Percentiles rank a stretch among this genome's conserved stretches.
Evolutionary conservation across 257 asterid genomes (phyloP).

Genomic region (Misopates orontium): DNA sequence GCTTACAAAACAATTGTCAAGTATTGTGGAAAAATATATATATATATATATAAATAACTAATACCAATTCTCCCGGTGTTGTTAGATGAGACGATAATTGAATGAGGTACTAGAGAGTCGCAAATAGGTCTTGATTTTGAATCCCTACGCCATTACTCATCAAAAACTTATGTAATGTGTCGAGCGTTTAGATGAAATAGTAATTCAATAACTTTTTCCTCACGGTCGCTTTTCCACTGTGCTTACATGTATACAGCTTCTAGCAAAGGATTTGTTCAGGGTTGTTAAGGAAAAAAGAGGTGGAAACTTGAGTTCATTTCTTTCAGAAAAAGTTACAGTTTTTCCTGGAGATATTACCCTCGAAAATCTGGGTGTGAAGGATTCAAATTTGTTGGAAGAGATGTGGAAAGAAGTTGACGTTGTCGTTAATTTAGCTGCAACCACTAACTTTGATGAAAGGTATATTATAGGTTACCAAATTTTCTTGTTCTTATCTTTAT

Average conservation of each 20-base stretch:
- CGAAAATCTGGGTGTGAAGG: constrained; percentile 74
- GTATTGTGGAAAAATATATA: too few species aligned
- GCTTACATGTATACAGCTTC: constrained; percentile 37
- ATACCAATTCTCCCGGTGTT: too few species aligned
- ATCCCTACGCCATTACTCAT: too few species aligned
- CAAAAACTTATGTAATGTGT: too few species aligned
- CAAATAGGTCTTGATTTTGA: too few species aligned
- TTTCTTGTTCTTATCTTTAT: background rate
- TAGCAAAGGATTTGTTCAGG: constrained; percentile 68
- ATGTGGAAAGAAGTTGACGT: constrained; percentile 73
- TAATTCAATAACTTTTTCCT: too few species aligned
- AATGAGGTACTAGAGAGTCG: too few species aligned
- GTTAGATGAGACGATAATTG: too few species aligned
- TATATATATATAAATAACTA: too few species aligned
- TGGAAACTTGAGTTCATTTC: constrained; percentile 33
- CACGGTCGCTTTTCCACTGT: too few species aligned
- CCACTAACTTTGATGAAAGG: constrained; percentile 93
- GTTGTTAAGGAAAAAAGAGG: constrained; percentile 64
- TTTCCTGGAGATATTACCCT: constrained; percentile 78
- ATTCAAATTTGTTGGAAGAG: constrained; percentile 48
- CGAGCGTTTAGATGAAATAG: too few species aligned
- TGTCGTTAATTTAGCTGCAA: constrained; percentile 88
- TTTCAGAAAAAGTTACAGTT: constrained; percentile 50
- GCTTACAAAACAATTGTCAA: too few species aligned
- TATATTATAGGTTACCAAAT: constrained; percentile 2